These are phyloP conservation scores for Phoenix roebelenii DNA, from an alignment of 176 grass and related monocot species.

Conservation along the genomic window DNA sequence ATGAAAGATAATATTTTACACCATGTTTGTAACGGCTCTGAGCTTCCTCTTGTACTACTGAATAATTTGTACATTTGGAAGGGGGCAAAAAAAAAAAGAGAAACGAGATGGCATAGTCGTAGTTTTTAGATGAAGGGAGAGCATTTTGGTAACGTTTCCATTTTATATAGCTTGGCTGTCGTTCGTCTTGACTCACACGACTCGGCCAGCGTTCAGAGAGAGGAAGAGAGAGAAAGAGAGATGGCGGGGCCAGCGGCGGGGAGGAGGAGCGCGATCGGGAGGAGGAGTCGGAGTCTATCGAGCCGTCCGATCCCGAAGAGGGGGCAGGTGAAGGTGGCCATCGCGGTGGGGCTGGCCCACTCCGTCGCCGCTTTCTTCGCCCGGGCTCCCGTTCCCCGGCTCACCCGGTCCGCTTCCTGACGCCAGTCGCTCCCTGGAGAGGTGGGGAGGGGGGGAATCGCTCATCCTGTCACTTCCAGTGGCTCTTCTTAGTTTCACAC, in stretches of 20 bases:
- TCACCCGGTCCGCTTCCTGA: neutral
- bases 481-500: too few relatives aligned
- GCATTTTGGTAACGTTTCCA: too few relatives aligned
- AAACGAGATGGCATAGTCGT: too few relatives aligned
- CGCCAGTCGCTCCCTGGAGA: neutral
- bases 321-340: slow-evolving; percentile 1
- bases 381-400: neutral
- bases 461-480: too few relatives aligned
- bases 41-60: too few relatives aligned
- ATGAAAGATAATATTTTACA: too few relatives aligned
- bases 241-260: neutral
- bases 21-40: too few relatives aligned
- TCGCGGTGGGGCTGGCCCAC: neutral
- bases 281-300: neutral
- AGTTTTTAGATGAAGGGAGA: too few relatives aligned
- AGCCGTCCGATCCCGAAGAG: neutral
- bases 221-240: neutral
- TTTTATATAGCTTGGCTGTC: too few relatives aligned
- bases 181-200: too few relatives aligned
- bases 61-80: too few relatives aligned
- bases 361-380: neutral
- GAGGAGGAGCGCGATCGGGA: neutral
- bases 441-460: neutral
- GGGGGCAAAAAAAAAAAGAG: too few relatives aligned
- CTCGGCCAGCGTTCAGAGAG: neutral